Conservation (phyloP, 306 rosid species). For the Fagus sylvatica region DNA sequence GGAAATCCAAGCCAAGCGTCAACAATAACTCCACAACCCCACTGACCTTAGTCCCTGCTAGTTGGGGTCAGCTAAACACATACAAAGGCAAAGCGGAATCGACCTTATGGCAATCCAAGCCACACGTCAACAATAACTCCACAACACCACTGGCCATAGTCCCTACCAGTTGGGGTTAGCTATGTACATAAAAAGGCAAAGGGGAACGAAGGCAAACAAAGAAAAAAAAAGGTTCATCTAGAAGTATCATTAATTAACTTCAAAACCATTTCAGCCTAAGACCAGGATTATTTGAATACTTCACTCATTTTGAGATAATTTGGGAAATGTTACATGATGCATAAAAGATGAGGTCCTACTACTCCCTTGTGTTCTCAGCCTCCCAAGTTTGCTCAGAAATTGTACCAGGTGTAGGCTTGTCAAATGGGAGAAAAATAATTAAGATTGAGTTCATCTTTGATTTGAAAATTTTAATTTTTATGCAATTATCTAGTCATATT, state of each 20-base stretch:
- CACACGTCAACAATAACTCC: too few relatives aligned
- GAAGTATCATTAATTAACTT: background rate
- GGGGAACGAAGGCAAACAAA: background rate
- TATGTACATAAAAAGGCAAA: too few relatives aligned
- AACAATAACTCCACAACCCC: too few relatives aligned
- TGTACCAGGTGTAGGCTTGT: background rate
- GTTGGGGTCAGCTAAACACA: too few relatives aligned
- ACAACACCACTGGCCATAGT: background rate
- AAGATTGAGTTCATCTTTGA: background rate
- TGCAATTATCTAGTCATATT: background rate
- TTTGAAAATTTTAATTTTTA: too few relatives aligned
- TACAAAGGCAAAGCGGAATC: too few relatives aligned
- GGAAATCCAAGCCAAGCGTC: too few relatives aligned
- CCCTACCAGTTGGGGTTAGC: background rate
- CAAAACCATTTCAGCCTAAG: background rate
- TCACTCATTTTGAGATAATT: background rate
- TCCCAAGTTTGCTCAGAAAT: background rate
- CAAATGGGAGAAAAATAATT: background rate
- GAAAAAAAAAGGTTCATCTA: background rate
- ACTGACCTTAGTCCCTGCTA: too few relatives aligned
- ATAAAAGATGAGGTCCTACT: background rate
- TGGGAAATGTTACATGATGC: background rate
- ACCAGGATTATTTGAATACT: background rate
- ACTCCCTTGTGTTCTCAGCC: background rate
- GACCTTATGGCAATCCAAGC: too few relatives aligned